phyloP scores from a whole-genome alignment of 2,329 filamentous ascomycete genomes.

The Furcasterigmium sp. region DNA sequence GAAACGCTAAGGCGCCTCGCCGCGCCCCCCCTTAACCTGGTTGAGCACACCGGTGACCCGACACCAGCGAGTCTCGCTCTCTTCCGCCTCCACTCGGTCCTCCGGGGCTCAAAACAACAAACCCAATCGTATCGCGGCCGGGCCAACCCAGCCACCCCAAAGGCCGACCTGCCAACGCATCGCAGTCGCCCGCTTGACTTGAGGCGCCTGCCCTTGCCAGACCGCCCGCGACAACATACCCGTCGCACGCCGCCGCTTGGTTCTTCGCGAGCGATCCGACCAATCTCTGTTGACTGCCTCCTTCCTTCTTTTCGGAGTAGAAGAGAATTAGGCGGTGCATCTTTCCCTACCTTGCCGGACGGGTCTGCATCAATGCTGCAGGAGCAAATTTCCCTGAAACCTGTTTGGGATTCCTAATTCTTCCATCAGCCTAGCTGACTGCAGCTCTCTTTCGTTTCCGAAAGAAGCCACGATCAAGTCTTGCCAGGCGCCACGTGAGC shows the following conservation, averaged over 20 bases:
- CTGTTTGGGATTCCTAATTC: not conserved
- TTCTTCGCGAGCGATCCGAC: too few species aligned
- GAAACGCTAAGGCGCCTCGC: not conserved
- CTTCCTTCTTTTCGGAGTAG: too few species aligned
- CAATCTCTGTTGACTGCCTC: too few species aligned
- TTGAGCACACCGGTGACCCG: not conserved
- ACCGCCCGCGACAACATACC: too few species aligned
- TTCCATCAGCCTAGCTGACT: not conserved
- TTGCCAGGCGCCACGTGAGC: too few species aligned
- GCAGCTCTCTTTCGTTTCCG: not conserved
- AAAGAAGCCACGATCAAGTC: too few species aligned
- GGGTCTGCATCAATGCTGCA: not conserved
- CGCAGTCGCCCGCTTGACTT: too few species aligned
- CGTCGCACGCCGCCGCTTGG: too few species aligned
- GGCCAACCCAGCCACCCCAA: not conserved
- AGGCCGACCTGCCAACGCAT: slow-evolving; percentile 1
- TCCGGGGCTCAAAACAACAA: not conserved
- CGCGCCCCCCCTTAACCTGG: not conserved
- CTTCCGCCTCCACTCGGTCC: not conserved
- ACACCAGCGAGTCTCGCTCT: not conserved
- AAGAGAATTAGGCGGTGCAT: too few species aligned
- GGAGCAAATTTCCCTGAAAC: slow-evolving; percentile 1
- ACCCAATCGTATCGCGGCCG: not conserved
- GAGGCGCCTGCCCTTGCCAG: too few species aligned
- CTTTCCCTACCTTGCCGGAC: too few species aligned